Conservation (phyloP, 164 flowering plant genomes). For the Magnolia sinica region DNA sequence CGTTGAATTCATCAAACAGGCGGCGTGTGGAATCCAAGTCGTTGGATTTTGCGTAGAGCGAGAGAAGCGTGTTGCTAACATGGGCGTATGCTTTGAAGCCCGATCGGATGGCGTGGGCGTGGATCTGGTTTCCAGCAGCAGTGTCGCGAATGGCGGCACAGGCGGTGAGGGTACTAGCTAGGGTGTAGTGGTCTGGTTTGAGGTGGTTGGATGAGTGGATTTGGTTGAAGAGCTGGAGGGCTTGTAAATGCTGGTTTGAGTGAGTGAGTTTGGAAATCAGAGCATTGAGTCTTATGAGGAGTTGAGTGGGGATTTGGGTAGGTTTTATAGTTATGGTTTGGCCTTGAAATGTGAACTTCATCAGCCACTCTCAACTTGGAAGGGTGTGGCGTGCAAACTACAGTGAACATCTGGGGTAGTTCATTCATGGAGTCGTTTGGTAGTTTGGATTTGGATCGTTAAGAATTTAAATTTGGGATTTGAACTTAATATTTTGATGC, state of each 20-base stretch:
- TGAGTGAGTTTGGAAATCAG: constrained; percentile 38
- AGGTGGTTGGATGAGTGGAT: constrained; percentile 44
- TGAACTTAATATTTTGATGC: too few relatives aligned
- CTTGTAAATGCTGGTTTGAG: constrained; percentile 31
- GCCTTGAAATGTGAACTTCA: constrained; percentile 8
- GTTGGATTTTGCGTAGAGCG: constrained; percentile 46
- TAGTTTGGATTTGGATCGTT: too few relatives aligned
- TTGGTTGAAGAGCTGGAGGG: constrained; percentile 51
- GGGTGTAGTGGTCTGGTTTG: constrained; percentile 65
- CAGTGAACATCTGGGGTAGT: too few relatives aligned
- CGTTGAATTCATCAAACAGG: constrained; percentile 46
- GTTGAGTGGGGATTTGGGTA: constrained; percentile 17
- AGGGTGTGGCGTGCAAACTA: too few relatives aligned
- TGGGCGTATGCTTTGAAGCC: constrained; percentile 46
- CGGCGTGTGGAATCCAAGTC: constrained; percentile 40
- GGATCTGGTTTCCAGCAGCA: constrained; percentile 50
- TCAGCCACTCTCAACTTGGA: background rate
- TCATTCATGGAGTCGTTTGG: too few relatives aligned
- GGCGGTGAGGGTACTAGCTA: constrained; percentile 59
- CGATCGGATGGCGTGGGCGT: constrained; percentile 32
- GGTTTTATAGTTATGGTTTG: constrained; percentile 11
- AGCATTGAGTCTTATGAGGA: constrained; percentile 42
- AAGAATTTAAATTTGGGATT: too few relatives aligned
- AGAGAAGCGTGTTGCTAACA: constrained; percentile 60
- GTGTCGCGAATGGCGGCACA: constrained; percentile 38